Evolutionary conservation across 2,329 filamentous ascomycete genomes (phyloP).

Genomic region (Aciculosporium take): DNA sequence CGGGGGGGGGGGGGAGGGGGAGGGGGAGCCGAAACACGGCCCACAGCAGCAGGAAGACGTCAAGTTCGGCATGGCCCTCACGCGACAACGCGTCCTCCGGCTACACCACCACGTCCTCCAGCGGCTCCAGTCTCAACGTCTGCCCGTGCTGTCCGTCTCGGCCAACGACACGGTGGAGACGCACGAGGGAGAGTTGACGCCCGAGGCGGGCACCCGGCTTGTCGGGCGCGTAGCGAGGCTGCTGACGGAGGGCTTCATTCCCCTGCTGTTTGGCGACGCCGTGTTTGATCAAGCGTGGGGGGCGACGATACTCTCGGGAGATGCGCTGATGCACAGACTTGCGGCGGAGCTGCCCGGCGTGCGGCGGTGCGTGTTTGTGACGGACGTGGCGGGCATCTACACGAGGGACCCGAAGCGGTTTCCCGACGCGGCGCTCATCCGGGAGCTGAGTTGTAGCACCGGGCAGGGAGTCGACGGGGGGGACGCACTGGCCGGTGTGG

Average conservation of each 20-base stretch:
- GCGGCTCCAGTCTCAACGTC: not conserved
- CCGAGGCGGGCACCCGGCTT: not conserved
- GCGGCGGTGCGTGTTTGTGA: conserved; percentile 4
- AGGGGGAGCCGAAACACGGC: not conserved
- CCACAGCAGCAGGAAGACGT: not conserved
- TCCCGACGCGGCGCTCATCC: not conserved
- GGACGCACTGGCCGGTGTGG: not conserved
- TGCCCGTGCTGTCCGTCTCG: conserved; percentile 4
- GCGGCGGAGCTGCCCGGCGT: not conserved
- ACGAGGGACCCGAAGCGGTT: conserved; percentile 1
- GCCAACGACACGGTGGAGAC: conserved; percentile 5
- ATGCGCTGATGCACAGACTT: conserved; percentile 3
- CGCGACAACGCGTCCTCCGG: conserved; percentile 1
- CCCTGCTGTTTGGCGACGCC: conserved; percentile 3
- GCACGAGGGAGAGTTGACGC: not conserved
- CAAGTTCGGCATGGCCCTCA: conserved; percentile 4
- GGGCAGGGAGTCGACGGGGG: not conserved
- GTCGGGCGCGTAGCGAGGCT: not conserved
- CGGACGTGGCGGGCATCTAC: conserved; percentile 3
- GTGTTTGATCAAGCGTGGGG: conserved; percentile 2
- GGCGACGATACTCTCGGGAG: conserved; percentile 3
- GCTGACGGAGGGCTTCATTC: conserved; percentile 2
- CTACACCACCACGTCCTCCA: conserved; percentile 4
- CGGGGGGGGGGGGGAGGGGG: not conserved
- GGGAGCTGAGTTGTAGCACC: not conserved